Base-by-base conservation (phyloP, 2,329 filamentous ascomycete species). In the Botrytis elliptica region DNA sequence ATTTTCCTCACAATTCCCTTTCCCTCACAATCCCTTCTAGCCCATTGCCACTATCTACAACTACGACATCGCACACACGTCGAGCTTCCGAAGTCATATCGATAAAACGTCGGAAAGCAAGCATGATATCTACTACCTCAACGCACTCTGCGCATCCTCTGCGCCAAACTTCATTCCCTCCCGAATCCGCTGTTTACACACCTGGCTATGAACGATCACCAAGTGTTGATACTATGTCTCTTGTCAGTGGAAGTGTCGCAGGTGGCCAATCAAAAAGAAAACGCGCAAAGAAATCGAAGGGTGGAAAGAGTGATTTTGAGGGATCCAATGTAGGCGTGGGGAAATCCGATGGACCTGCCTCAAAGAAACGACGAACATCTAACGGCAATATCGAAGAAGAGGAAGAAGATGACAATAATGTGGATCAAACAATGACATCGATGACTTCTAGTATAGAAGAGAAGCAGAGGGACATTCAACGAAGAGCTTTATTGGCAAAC, bases 81-180 rank as follows among this genome's bases (percentile, higher is more conserved):
- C 85, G 86, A 65, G 79, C 85, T 16, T 85, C 85, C 52, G 83
- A 85, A 64, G 84, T 83, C 4, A 85, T 84, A 0, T 81, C 84
- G 25, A 82, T 85, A 65, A 93, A 93, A 81, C 90, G 91, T 65
- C 91, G 92, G 79, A 95, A 95, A 80, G 86, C 90, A 9, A 93
- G 91, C 20, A 87, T 83, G 75, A 84, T 90, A 76, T 90, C 90
- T 5, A 84, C 86, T 40, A 82, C 86, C 14, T 88, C 88, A 12
- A 79, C 81, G 22, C 77, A 80, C 25, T 88, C 88, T 1, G 85
- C 88, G 0, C 92, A 93, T 76, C 92, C 91, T 1, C 88, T 96
- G 2, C 92, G 93, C 57, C 92, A 94, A 79, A 95, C 93, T 7
- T 94, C 92, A 0, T 96, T 94, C 80, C 92, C 92, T 0, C 92